Evolutionary conservation across 805 yeast species (phyloP).

Genomic region (Saccharomycopsis javanensis): DNA sequence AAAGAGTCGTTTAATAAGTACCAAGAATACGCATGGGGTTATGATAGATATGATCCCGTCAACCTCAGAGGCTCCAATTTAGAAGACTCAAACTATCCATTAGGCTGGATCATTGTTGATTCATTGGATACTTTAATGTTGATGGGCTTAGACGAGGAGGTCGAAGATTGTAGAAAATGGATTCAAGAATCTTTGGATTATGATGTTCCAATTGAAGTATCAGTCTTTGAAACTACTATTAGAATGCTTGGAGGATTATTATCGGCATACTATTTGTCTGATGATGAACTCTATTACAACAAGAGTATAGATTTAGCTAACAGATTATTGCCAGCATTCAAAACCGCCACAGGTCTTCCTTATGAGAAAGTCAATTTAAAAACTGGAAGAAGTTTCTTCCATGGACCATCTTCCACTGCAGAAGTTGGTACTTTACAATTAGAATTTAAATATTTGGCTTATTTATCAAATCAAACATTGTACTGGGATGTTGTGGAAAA

Average conservation of each 20-base stretch:
- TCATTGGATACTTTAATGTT: slow-evolving; percentile 72
- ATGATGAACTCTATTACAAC: slow-evolving; percentile 61
- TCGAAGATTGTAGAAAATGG: slow-evolving; percentile 62
- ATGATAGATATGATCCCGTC: slow-evolving; percentile 68
- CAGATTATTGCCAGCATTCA: slow-evolving; percentile 60
- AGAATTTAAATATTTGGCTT: slow-evolving; percentile 75
- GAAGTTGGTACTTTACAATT: slow-evolving; percentile 82
- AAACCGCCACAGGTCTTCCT: slow-evolving; percentile 60
- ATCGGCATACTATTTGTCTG: slow-evolving; percentile 65
- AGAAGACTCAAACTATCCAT: slow-evolving; percentile 53
- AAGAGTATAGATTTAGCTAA: slow-evolving; percentile 76
- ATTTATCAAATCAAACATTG: slow-evolving; percentile 65
- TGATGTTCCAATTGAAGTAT: slow-evolving; percentile 64
- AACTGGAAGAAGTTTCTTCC: slow-evolving; percentile 53
- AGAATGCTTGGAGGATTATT: slow-evolving; percentile 91
- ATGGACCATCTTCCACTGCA: slow-evolving; percentile 81
- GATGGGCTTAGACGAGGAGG: slow-evolving; percentile 59
- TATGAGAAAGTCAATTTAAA: slow-evolving; percentile 66
- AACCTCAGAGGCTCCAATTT: slow-evolving; percentile 53
- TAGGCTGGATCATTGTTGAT: slow-evolving; percentile 93
- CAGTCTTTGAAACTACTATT: slow-evolving; percentile 88
- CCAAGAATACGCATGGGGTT: slow-evolving; percentile 72
- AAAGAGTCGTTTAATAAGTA: slow-evolving; percentile 72
- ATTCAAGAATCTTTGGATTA: slow-evolving; percentile 59
- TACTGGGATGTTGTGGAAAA: slow-evolving; percentile 77